Evolutionary conservation across 2,329 filamentous ascomycete species (phyloP), one percentile per base, ranked within the genome.

Genomic region (Pseudogymnoascus sp.): DNA sequence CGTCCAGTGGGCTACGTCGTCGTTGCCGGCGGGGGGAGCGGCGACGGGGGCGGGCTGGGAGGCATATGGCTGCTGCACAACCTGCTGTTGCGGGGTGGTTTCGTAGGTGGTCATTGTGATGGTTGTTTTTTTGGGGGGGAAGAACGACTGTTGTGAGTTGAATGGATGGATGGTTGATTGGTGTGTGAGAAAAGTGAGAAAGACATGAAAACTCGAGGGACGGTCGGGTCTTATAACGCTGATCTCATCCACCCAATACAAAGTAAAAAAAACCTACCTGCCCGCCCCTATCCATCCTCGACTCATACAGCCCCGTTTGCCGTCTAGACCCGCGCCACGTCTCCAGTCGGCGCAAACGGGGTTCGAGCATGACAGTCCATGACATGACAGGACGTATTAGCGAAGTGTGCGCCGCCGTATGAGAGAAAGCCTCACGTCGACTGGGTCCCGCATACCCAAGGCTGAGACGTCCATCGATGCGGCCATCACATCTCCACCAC

Each of bases 1-100:
- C 11, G 62, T 62, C 65, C 65, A 65, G 21, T 63, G 36, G 11
- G 31, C 43, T 3, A 65, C 43, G 51, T 65, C 64, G 39, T 65
- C 61, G n/a, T 43, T 36, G 6, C 48, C 48, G 4, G 48, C 48
- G 19, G 48, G 21, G 43, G 43, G 23, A 57, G 14, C 25, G 25
- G 25, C 48, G 10, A 57, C 48, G 11, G 48, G 48, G 16, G 48
- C 48, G 4, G 48, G 48, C 25, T 57, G 48, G 48, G 48, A 31
- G 3, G 48, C 48, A 7, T 57, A 57, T 19, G 48, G 48, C 48
- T 57, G 48, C 25, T 57, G 48, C n/a, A 57, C 48, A 23, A 57
- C 48, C n/a, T 57, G 48, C 8, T 57, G 48, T 54, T 54, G 48
- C 25, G 48, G 48, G 48, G 48, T 57, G 25, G 34, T 57, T 6